phyloP scores from a whole-genome alignment of 768 basidiomycete species.

The Russula emetica region DNA sequence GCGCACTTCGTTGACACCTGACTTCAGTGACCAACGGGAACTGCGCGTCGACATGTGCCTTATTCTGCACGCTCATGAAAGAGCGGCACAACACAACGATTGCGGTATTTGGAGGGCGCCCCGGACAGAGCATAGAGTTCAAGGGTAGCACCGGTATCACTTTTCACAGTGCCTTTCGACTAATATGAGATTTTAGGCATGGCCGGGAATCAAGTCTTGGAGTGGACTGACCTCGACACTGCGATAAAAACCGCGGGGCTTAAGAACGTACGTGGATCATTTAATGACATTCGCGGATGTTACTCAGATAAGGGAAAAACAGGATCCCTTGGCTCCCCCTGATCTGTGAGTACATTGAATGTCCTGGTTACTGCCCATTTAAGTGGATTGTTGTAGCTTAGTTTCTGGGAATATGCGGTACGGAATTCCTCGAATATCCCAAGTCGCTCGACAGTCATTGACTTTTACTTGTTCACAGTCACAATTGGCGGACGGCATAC shows the following conservation, averaged over 20 bases:
- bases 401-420: conserved; percentile 22
- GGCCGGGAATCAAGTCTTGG: conserved; percentile 36
- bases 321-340: conserved; percentile 39
- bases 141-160: conserved; percentile 35
- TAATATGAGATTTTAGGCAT: conserved; percentile 28
- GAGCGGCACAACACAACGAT: conserved; percentile 48
- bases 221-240: conserved; percentile 33
- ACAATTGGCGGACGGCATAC: conserved; percentile 26
- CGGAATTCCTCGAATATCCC: no score
- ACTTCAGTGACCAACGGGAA: conserved; percentile 27
- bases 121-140: conserved; percentile 44
- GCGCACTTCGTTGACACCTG: background rate
- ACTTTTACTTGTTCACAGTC: conserved; percentile 2
- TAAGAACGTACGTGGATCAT: conserved; percentile 31
- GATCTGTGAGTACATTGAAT: conserved; percentile 34
- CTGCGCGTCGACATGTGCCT: conserved; percentile 56
- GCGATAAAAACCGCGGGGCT: conserved; percentile 35
- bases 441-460: background rate
- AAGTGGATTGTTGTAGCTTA: conserved; percentile 12
- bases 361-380: background rate
- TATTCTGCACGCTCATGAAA: conserved; percentile 54
- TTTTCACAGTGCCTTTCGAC: background rate
- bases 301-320: background rate
- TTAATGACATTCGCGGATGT: background rate
- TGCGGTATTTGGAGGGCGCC: conserved; percentile 52